Evolutionary conservation across 345 rosid species (phyloP).

Genomic region (Eucalyptus caleyi): DNA sequence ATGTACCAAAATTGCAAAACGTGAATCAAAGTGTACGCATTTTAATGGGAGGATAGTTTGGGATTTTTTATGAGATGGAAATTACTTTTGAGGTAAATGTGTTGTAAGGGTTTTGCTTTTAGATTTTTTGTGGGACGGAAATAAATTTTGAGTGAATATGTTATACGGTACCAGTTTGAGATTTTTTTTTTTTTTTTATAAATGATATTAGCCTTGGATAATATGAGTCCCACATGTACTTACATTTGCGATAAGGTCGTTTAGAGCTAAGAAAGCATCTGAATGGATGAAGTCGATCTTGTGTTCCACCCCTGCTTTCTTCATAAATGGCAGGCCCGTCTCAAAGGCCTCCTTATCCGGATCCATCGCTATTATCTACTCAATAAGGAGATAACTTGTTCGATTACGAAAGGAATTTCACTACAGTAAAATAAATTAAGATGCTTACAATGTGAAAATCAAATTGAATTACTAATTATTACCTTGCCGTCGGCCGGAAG

Average conservation of each 20-base stretch:
- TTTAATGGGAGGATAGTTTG: not conserved
- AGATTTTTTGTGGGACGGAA: not conserved
- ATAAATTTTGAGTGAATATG: not conserved
- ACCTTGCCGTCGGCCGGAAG: constrained; percentile 56
- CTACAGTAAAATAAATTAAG: not conserved
- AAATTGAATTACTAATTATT: not conserved
- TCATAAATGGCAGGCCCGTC: constrained; percentile 22
- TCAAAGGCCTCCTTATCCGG: constrained; percentile 21
- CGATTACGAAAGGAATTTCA: not conserved
- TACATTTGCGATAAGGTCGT: not conserved
- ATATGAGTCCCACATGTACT: not conserved
- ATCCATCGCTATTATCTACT: constrained; percentile 11
- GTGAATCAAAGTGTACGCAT: not conserved
- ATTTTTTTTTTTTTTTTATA: rapidly evolving
- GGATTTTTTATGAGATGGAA: too few species aligned
- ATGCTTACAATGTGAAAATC: not conserved
- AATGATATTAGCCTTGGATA: too few species aligned
- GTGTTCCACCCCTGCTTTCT: constrained; percentile 32
- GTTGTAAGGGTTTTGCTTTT: rapidly evolving
- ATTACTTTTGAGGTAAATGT: too few species aligned
- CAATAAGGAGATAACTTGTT: not conserved
- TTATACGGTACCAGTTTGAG: not conserved
- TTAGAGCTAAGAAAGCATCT: constrained; percentile 1
- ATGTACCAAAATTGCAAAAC: too few species aligned
- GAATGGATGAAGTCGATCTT: constrained; percentile 16